A percentile compares a stretch with the other conserved stretches of the same genome.
phyloP scores from a whole-genome alignment of 768 basidiomycete species.

The Podaxis sp. region DNA sequence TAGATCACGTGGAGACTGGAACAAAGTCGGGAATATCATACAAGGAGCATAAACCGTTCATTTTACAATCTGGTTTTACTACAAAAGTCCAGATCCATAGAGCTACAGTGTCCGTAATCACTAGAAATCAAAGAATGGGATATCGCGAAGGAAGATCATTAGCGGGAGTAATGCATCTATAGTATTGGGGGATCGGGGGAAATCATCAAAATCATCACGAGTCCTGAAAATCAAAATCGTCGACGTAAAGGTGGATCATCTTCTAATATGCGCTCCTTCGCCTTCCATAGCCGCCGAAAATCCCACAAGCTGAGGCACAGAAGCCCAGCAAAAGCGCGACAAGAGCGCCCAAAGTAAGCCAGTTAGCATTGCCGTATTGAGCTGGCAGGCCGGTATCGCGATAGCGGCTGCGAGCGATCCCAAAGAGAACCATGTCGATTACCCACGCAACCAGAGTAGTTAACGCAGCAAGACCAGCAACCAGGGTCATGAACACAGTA shows the following conservation, averaged over 20 bases:
- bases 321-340: constrained; percentile 65
- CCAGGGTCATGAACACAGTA: constrained; percentile 76
- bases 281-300: constrained; percentile 64
- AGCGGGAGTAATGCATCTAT: not conserved
- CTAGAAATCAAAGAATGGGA: not conserved
- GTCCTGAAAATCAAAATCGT: too few species aligned
- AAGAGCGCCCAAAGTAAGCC: constrained; percentile 77
- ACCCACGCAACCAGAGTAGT: constrained; percentile 69
- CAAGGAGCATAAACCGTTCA: not conserved
- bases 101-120: not conserved
- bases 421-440: constrained; percentile 81
- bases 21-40: not conserved
- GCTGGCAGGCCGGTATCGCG: constrained; percentile 47
- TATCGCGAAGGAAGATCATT: not conserved
- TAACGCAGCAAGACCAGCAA: constrained; percentile 65
- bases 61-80: not conserved
- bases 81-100: not conserved
- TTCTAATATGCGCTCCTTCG: constrained; percentile 28
- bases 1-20: not conserved
- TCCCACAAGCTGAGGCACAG: constrained; percentile 63
- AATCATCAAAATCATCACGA: not conserved
- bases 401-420: constrained; percentile 61
- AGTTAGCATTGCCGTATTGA: constrained; percentile 77
- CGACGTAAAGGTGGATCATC: too few species aligned
- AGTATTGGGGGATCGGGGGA: not conserved